phyloP scores from a whole-genome alignment of 2,329 filamentous ascomycete species.

The Escovopsis sp. region DNA sequence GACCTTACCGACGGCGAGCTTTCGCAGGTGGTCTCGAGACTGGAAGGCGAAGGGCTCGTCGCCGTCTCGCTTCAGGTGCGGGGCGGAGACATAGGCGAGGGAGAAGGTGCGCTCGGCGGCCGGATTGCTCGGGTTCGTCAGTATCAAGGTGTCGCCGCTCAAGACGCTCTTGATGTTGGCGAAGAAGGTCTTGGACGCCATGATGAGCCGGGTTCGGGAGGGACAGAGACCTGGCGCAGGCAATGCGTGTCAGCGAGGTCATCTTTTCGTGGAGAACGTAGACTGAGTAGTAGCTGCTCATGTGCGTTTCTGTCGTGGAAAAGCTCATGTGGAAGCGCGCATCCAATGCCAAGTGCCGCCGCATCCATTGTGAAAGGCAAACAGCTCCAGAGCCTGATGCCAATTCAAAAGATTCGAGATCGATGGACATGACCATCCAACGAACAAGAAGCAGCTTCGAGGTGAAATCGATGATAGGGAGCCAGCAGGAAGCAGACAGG shows the following conservation, averaged over 20 bases:
- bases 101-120: conserved; percentile 74
- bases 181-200: conserved; percentile 38
- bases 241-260: not conserved
- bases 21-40: conserved; percentile 83
- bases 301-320: not conserved
- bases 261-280: too few species aligned
- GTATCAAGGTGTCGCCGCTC: conserved; percentile 82
- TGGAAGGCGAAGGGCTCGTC: conserved; percentile 90
- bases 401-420: not conserved
- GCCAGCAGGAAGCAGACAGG: conserved; percentile 2
- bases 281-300: too few species aligned
- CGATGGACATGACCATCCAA: not conserved
- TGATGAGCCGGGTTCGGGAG: conserved; percentile 14
- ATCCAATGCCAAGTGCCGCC: too few species aligned
- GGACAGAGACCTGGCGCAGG: conserved; percentile 1
- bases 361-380: not conserved
- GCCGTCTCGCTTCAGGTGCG: conserved; percentile 72
- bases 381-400: not conserved
- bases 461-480: not conserved
- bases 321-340: not conserved
- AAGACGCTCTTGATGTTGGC: conserved; percentile 84
- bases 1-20: conserved; percentile 70
- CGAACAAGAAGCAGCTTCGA: not conserved
- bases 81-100: conserved; percentile 82
- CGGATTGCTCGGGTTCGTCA: conserved; percentile 69